Conservation (phyloP, 2,329 filamentous ascomycete genomes). For the Neofusicoccum kwambonambiense region DNA sequence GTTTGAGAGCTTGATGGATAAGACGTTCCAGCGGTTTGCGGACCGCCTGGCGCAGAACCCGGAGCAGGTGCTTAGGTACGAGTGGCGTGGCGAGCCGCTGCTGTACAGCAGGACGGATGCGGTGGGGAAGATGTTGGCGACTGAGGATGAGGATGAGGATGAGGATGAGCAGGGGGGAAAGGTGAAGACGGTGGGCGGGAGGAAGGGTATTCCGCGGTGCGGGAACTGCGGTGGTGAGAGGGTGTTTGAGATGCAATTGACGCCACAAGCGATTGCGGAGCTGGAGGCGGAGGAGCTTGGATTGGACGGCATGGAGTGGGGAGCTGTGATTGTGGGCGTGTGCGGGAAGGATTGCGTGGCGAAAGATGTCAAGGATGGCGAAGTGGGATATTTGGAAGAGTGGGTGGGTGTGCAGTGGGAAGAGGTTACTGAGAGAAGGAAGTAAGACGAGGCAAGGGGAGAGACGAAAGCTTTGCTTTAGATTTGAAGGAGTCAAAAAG, state of each 20-base stretch:
- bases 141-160: conserved; percentile 23
- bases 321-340: conserved; percentile 82
- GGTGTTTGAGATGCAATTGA: conserved; percentile 89
- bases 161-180: conserved; percentile 20
- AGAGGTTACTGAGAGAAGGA: conserved; percentile 51
- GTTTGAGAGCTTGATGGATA: conserved; percentile 51
- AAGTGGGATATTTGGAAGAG: conserved; percentile 82
- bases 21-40: conserved; percentile 52
- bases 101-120: conserved; percentile 77
- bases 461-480: background rate
- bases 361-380: conserved; percentile 56
- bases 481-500: background rate
- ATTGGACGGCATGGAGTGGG: conserved; percentile 94
- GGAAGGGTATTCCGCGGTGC: conserved; percentile 67
- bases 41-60: conserved; percentile 51
- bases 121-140: conserved; percentile 64
- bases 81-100: conserved; percentile 53
- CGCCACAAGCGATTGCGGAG: conserved; percentile 84
- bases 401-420: conserved; percentile 99
- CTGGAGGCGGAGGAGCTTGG: conserved; percentile 71
- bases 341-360: conserved; percentile 77
- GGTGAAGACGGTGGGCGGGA: conserved; percentile 31
- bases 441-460: background rate
- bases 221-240: conserved; percentile 70
- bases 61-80: conserved; percentile 52